Evolutionary conservation across 345 rosid species (phyloP).

Genomic region (Hevea brasiliensis): DNA sequence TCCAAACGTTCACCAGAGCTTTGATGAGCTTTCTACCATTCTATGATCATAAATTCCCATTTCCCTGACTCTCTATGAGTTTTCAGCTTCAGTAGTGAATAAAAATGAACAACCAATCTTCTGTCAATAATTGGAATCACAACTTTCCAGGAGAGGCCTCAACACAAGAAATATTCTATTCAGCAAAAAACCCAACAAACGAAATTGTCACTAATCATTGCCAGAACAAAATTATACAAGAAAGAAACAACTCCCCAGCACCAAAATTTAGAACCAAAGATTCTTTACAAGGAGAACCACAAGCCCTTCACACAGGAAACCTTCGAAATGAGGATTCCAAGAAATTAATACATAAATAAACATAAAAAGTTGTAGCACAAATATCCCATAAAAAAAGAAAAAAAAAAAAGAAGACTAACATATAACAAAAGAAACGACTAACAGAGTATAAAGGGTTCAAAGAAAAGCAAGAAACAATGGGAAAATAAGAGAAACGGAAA

Average conservation of each 20-base stretch:
- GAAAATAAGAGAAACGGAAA: background rate
- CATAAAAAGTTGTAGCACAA: background rate
- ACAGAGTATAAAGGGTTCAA: background rate
- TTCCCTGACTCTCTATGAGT: conserved; percentile 1
- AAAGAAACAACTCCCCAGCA: background rate
- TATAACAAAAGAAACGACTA: conserved; percentile 1
- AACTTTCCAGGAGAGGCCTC: conserved; percentile 7
- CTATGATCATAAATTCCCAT: conserved; percentile 3
- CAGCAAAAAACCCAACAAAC: background rate
- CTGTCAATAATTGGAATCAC: background rate
- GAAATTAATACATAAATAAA: background rate
- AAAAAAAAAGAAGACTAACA: too few species aligned
- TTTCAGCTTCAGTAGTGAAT: background rate
- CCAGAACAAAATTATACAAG: background rate
- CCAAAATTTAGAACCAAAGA: conserved; percentile 1
- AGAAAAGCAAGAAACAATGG: background rate
- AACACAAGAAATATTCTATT: background rate
- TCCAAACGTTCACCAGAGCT: background rate
- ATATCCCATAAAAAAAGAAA: background rate
- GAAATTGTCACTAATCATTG: background rate
- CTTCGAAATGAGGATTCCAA: background rate
- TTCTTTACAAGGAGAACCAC: background rate
- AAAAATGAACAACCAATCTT: background rate
- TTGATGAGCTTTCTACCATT: background rate
- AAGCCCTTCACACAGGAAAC: background rate